These are phyloP conservation scores for Brassica carinata DNA, from an alignment of 345 rosid genomes.

Conservation along the genomic window DNA sequence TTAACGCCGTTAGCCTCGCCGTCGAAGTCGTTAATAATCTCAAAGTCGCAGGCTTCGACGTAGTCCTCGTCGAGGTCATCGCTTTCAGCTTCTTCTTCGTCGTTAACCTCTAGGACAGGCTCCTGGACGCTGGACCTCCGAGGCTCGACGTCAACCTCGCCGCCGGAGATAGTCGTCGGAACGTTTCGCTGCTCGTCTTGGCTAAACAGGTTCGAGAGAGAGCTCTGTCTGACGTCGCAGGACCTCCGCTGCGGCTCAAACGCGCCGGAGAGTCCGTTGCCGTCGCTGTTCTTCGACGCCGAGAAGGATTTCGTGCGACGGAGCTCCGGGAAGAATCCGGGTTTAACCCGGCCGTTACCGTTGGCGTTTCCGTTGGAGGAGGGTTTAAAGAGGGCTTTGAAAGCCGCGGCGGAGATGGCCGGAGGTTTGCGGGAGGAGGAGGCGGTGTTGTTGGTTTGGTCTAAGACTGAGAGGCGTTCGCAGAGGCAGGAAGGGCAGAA, in stretches of 20 bases:
- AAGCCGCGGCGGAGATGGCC: constrained; percentile 53
- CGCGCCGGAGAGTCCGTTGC: constrained; percentile 81
- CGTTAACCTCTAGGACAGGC: constrained; percentile 62
- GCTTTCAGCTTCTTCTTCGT: constrained; percentile 49
- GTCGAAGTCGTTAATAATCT: constrained; percentile 45
- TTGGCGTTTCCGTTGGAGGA: constrained; percentile 35
- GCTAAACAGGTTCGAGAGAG: constrained; percentile 72
- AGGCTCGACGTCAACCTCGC: constrained; percentile 51
- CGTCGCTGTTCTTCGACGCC: constrained; percentile 87
- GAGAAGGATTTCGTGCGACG: constrained; percentile 95
- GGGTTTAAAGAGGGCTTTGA: constrained; percentile 67
- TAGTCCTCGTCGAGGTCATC: constrained; percentile 46
- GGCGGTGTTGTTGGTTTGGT: constrained; percentile 48
- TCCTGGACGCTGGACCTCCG: constrained; percentile 49
- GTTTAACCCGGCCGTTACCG: constrained; percentile 32
- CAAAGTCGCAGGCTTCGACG: constrained; percentile 41
- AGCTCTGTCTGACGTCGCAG: constrained; percentile 88
- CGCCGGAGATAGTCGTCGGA: constrained; percentile 27
- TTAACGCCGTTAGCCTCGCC: constrained; percentile 40
- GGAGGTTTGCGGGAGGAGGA: constrained; percentile 66
- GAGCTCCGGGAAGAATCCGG: constrained; percentile 85
- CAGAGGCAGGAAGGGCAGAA: constrained; percentile 98
- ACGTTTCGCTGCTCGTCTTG: constrained; percentile 66
- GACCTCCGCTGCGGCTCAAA: constrained; percentile 96
- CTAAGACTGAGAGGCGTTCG: constrained; percentile 91